Evolutionary conservation across 2,329 filamentous ascomycete genomes (phyloP), one percentile per base, ranked within the genome.

Genomic region (Phoma sp.): DNA sequence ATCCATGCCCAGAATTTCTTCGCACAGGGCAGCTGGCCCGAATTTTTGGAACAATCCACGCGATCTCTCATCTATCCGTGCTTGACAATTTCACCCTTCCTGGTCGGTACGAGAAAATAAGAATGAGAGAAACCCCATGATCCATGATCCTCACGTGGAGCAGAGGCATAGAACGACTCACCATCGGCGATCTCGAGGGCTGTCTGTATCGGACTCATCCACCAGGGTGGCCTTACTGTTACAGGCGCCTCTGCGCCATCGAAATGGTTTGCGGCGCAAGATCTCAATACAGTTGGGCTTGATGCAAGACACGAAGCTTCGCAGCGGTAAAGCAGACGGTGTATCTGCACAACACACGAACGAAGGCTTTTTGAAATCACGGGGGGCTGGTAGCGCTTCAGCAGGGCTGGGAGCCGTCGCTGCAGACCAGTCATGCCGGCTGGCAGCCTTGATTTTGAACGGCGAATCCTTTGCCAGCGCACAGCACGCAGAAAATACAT

Each of bases 321-420:
- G 47, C 52, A 46, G 52, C 52, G 52, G 52, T 55, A 55, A 55
- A 55, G 46, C 47, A 50, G 36, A 55, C 52, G 52, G 52, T 55
- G 52, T 55, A 50, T 55, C 41, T 43, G 30, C 52, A 50, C 52
- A 55, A 47, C 46, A 48, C 52, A 55, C 52, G 36, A 36, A 35
- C 9, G 22, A 35, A 41, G 49, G 46, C 29, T 41, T 50, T 33
- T 46, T 55, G 46, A 35, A 22, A 46, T 55, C 52, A 55, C 46
- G 47, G 46, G 52, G 27, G 27, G 27, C 27, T 29, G 9, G 27
- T 6, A 9, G 27, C 6, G 27, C 27, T 29, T 18, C 18, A 9
- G 27, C 6, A 29, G 27, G 30, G 25, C 46, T 10, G 23, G 22
- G 27, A 42, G 36, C 46, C 47, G 41, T 33, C 10, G 25, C 41